Evolutionary conservation across 805 yeast species (phyloP), one percentile per base, ranked within the genome.

Genomic region (Yarrowia sp.): DNA sequence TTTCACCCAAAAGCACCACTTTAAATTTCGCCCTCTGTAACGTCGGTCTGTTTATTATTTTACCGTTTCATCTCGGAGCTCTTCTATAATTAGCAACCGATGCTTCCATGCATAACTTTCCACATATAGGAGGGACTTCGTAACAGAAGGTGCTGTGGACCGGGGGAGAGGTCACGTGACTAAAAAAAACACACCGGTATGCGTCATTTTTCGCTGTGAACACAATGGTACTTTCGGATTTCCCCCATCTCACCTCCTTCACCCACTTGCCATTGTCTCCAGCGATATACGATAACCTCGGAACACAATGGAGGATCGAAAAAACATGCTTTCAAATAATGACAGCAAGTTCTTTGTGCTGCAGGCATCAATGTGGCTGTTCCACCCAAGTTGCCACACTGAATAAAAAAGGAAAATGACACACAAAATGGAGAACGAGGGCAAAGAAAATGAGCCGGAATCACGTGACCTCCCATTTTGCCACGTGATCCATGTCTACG

Each of bases 51-150:
- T n/a, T 49, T 49, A 50, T 34, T 17, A 50, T 34, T 30, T 33
- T 50, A 50, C 55, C 55, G 55, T 50, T 50, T 50, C 55, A 50
- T 50, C 55, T 50, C 55, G 4, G 38, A 9, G 38, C 10, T 7
- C 39, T 50, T 50, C 55, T 50, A 50, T 34, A n/a, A 33, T 50
- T 50, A 50, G 55, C 17, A 30, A 6, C 30, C 52, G 36, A 33
- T 17, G 55, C 40, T 50, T 50, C 55, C 55, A 50, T 50, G 55
- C 55, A 17, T 36, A 12, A 36, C 13, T 36, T 36, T 36, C 5
- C 38, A 9, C 3, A 36, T 6, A 36, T 36, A 12, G 38, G 6
- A 7, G 30, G 30, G 30, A 24, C 7, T 24, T 24, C n/a, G n/a
- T n/a, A n/a, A n/a, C n/a, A n/a, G n/a, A n/a, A n/a, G n/a, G n/a